phyloP scores from a whole-genome alignment of 306 rosid species.

The Senna siamea region DNA sequence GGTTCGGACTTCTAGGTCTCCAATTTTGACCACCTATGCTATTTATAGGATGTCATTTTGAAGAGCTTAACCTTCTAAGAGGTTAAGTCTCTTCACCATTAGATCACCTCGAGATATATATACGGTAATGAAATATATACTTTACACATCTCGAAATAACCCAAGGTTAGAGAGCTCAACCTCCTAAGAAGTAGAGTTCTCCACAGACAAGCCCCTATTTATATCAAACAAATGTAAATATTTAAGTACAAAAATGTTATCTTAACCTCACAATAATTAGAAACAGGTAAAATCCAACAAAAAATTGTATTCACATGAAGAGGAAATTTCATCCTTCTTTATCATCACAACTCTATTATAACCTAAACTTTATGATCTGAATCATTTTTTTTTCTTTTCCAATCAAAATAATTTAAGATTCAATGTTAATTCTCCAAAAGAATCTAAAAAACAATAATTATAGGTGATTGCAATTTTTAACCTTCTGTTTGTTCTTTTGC shows the following conservation, averaged over 20 bases:
- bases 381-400: conserved; percentile 24
- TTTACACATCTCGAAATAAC: too few relatives aligned
- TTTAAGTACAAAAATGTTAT: not conserved
- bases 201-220: not conserved
- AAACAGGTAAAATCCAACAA: not conserved
- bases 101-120: too few relatives aligned
- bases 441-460: conserved; percentile 16
- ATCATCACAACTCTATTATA: not conserved
- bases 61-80: too few relatives aligned
- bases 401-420: conserved; percentile 2
- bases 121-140: too few relatives aligned
- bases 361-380: not conserved
- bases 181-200: too few relatives aligned
- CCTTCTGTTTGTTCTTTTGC: conserved; percentile 50
- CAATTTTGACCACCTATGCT: not conserved
- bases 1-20: not conserved
- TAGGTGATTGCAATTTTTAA: conserved; percentile 26
- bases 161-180: too few relatives aligned
- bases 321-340: not conserved
- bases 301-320: not conserved
- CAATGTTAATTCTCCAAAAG: conserved; percentile 19
- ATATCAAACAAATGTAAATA: not conserved
- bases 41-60: too few relatives aligned
- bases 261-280: not conserved
- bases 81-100: too few relatives aligned